Base-by-base conservation (phyloP, 2,329 filamentous ascomycete species). In the Claviceps sp. region DNA sequence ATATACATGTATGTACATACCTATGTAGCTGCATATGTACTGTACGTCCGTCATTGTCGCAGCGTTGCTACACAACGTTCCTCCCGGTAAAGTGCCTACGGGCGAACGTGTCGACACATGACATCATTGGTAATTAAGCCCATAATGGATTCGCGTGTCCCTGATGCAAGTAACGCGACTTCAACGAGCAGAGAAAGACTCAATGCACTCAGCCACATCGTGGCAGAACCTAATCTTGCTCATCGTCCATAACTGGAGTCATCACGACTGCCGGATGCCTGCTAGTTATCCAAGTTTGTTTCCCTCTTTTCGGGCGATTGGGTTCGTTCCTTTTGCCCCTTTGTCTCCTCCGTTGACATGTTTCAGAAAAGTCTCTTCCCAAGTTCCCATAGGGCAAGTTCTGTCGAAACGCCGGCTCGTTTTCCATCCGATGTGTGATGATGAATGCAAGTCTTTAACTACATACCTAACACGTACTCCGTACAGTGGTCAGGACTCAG, bases 361-460 rank as follows among this genome's bases (percentile, higher is more conserved):
- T 34, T 34, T 34, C 30, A 34, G 30, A 34, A 34, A 34, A 34
- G 9, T 34, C 30, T 34, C 30, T 11, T 34, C 30, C 18, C 18
- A 18, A 18, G 18, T 18, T 18, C 18, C 30, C 30, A 34, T 34
- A 34, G 30, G 30, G 30, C 30, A 34, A 13, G 16, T 24, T 14
- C 20, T 20, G 41, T 43, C 41, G 41, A 43, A 43, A 14, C 24
- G 24, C 43, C 24, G 14, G 13, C 22, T 45, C 44, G 44, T 42
- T 41, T 37, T 37, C 44, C 50, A 41, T 52, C 22, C 14, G 30
- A 52, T 48, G 40, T 48, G 16, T 30, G n/a, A n/a, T n/a, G n/a
- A n/a, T n/a, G 30, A 16, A 34, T 26, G 18, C 20, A 38, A 18
- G 34, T 37, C 5, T 18, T 20, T 7, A 18, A 34, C 30, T 34